phyloP scores from a whole-genome alignment of 225 moss, liverwort and hornwort genomes.

The Thuidium tamariscinum region DNA sequence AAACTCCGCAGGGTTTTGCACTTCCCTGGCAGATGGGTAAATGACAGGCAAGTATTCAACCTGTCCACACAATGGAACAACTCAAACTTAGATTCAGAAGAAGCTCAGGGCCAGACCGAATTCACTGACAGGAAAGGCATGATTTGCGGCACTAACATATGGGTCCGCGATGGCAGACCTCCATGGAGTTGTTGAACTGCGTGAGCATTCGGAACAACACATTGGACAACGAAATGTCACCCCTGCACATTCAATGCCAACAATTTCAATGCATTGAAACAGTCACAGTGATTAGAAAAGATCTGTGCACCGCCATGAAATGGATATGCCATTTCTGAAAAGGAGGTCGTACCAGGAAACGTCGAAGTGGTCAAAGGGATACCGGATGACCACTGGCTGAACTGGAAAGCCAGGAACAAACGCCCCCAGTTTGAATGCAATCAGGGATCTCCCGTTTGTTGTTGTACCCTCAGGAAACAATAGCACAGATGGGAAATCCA shows the following conservation, averaged over 20 bases:
- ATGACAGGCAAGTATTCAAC: conserved; percentile 85
- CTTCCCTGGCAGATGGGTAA: conserved; percentile 60
- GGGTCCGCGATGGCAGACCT: conserved; percentile 28
- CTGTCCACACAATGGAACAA: conserved; percentile 17
- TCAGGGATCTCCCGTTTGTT: conserved; percentile 74
- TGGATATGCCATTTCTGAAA: neutral
- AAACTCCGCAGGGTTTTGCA: conserved; percentile 50
- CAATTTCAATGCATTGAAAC: neutral
- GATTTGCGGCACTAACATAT: neutral
- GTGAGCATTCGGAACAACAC: conserved; percentile 76
- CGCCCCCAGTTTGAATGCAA: conserved; percentile 85
- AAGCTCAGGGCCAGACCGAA: neutral
- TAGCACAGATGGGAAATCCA: conserved; percentile 57
- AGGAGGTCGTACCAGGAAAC: conserved; percentile 53
- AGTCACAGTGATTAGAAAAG: neutral
- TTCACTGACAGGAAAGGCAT: neutral
- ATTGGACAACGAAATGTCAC: conserved; percentile 54
- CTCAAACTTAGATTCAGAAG: neutral
- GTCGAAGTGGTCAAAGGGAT: conserved; percentile 80
- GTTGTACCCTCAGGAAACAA: conserved; percentile 94
- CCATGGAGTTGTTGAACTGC: conserved; percentile 80
- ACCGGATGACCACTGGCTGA: conserved; percentile 86
- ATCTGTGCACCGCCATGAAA: neutral
- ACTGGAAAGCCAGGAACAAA: conserved; percentile 76
- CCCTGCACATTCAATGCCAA: conserved; percentile 27